phyloP scores from a whole-genome alignment of 2,329 filamentous ascomycete species.

The Fusarium fujikuroi region DNA sequence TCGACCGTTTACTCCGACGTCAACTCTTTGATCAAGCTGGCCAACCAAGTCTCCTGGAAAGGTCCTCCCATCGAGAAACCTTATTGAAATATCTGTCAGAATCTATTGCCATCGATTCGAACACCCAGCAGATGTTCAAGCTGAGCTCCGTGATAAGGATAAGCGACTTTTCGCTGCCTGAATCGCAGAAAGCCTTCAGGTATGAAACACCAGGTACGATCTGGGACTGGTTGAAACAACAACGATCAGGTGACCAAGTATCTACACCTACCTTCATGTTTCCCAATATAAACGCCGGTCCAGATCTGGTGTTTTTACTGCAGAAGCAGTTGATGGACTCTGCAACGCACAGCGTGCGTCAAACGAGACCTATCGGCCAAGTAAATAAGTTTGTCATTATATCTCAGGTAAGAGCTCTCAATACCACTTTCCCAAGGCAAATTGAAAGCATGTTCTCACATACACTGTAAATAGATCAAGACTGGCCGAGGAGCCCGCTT shows the following conservation, averaged over 20 bases:
- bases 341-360: too few species aligned
- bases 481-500: background rate
- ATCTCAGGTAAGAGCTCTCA: too few species aligned
- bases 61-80: background rate
- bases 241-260: background rate
- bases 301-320: background rate
- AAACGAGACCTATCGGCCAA: too few species aligned
- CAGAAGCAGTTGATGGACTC: background rate
- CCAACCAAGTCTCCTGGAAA: background rate
- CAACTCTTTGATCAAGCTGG: background rate
- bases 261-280: background rate
- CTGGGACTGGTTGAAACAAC: background rate
- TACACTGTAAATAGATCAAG: background rate
- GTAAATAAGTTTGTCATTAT: too few species aligned
- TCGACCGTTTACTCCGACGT: background rate
- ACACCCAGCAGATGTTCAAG: background rate
- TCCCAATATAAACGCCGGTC: background rate
- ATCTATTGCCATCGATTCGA: background rate
- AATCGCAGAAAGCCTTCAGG: background rate
- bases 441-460: background rate
- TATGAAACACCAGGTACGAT: background rate
- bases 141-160: background rate
- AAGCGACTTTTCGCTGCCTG: background rate
- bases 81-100: background rate
- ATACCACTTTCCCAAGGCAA: too few species aligned